A percentile compares a stretch with the other conserved stretches of the same genome.
Evolutionary conservation across 495 filamentous ascomycete genomes (phyloP).

Genomic region (Penicillium lagena): DNA sequence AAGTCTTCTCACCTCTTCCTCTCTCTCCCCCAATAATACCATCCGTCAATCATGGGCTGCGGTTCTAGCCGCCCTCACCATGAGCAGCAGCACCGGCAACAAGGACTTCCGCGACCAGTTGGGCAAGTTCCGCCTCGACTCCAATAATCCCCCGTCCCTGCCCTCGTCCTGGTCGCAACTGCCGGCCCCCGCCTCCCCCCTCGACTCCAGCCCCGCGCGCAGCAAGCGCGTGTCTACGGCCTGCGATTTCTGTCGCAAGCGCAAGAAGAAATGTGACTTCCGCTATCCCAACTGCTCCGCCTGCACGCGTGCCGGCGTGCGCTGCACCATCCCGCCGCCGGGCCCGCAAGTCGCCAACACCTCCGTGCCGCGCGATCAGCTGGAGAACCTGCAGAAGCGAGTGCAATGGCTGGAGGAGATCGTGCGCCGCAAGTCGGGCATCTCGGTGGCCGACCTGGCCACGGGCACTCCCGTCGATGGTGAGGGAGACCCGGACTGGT

Average conservation of each 20-base stretch:
- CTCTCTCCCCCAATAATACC: neutral
- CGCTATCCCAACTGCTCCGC: slow-evolving; percentile 48
- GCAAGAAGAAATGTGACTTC: slow-evolving; percentile 52
- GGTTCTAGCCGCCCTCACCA: slow-evolving; percentile 30
- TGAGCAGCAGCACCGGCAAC: slow-evolving; percentile 32
- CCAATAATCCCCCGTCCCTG: slow-evolving; percentile 4
- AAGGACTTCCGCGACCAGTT: slow-evolving; percentile 41
- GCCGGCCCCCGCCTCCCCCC: slow-evolving; percentile 3
- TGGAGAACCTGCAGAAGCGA: slow-evolving; percentile 46
- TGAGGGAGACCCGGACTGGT: slow-evolving; percentile 34
- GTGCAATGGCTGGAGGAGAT: slow-evolving; percentile 44
- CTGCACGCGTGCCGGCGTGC: slow-evolving; percentile 44
- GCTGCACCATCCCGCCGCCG: slow-evolving; percentile 41
- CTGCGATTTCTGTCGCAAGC: slow-evolving; percentile 47
- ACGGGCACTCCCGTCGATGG: slow-evolving; percentile 31
- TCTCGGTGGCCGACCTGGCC: slow-evolving; percentile 26
- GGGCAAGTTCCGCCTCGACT: slow-evolving; percentile 39
- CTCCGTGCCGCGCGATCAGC: slow-evolving; percentile 40
- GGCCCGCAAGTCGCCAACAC: slow-evolving; percentile 35
- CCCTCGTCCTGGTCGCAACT: slow-evolving; percentile 10
- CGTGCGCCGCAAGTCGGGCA: slow-evolving; percentile 32
- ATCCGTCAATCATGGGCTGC: slow-evolving; percentile 20
- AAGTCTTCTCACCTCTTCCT: neutral
- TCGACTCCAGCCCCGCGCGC: slow-evolving; percentile 10
- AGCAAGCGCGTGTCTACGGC: slow-evolving; percentile 42